Evolutionary conservation across 2,329 filamentous ascomycete species (phyloP).

Genomic region (Neurospora crassa): DNA sequence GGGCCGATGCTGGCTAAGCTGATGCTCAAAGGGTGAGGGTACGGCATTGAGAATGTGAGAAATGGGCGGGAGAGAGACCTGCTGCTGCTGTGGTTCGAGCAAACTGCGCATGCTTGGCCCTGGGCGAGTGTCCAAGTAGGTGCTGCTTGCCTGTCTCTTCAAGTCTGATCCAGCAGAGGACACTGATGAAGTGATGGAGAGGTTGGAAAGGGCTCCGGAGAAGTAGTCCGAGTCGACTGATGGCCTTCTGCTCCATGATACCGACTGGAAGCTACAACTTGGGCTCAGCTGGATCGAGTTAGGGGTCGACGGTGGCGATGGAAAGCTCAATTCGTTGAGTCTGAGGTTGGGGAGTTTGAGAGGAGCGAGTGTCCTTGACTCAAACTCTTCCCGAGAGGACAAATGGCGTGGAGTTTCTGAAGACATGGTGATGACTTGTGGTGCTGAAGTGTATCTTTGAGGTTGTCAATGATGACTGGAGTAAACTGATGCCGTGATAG

Average conservation of each 20-base stretch:
- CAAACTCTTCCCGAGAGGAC: neutral
- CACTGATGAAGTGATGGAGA: neutral
- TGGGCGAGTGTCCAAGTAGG: neutral
- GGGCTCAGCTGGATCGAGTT: neutral
- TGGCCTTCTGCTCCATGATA: neutral
- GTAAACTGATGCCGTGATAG: neutral
- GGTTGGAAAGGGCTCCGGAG: neutral
- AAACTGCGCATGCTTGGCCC: neutral
- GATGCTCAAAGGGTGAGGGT: neutral
- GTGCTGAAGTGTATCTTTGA: neutral
- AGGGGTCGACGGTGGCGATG: neutral
- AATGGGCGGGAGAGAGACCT: constrained; percentile 9
- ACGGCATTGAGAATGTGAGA: constrained; percentile 6
- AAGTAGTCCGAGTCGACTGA: neutral
- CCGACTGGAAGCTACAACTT: neutral
- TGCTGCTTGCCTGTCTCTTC: neutral
- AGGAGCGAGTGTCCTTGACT: neutral
- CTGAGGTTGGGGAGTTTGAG: constrained; percentile 6
- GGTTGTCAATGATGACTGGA: neutral
- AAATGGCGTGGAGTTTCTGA: neutral
- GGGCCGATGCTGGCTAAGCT: neutral
- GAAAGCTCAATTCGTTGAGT: neutral
- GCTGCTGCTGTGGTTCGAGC: neutral
- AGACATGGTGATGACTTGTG: neutral
- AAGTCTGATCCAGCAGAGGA: neutral